A percentile compares a stretch with the other conserved stretches of the same genome.
Conservation (phyloP, 371 early-diverging fungal genomes). For the Rhizopus delemar region DNA sequence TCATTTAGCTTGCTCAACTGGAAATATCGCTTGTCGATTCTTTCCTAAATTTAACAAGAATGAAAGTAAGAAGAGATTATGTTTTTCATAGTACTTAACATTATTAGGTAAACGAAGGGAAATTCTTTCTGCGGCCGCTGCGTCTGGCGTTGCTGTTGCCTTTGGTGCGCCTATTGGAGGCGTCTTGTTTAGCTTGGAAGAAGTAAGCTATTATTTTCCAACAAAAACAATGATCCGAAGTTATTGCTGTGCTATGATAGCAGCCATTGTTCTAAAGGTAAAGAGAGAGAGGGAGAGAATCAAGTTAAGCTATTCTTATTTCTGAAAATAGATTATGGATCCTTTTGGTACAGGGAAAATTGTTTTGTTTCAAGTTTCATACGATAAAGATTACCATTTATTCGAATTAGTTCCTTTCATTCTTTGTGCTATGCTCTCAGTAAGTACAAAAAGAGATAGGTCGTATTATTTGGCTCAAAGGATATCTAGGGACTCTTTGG, state of each 20-base stretch:
- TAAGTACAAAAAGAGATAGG: constrained; percentile 30
- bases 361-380: constrained; percentile 88
- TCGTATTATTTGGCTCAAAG: background rate
- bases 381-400: constrained; percentile 82
- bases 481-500: constrained; percentile 80
- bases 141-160: constrained; percentile 91
- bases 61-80: constrained; percentile 57
- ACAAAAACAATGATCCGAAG: constrained; percentile 87
- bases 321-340: constrained; percentile 63
- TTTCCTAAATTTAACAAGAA: constrained; percentile 84
- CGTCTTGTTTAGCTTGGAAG: constrained; percentile 85
- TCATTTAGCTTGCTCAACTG: constrained; percentile 89
- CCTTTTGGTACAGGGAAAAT: constrained; percentile 90
- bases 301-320: background rate
- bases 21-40: constrained; percentile 78
- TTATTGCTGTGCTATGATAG: constrained; percentile 89
- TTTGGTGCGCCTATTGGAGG: constrained; percentile 96
- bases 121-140: constrained; percentile 83
- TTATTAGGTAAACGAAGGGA: constrained; percentile 69
- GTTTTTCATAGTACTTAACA: background rate
- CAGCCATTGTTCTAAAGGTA: constrained; percentile 80
- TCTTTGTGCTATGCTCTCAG: constrained; percentile 82
- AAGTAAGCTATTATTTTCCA: constrained; percentile 91
- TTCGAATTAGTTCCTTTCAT: constrained; percentile 87
- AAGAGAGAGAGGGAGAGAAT: constrained; percentile 13